Percentiles rank a stretch among this genome's conserved stretches.
Conservation (phyloP, 2,329 filamentous ascomycete genomes). For the Venturia oleaginea region DNA sequence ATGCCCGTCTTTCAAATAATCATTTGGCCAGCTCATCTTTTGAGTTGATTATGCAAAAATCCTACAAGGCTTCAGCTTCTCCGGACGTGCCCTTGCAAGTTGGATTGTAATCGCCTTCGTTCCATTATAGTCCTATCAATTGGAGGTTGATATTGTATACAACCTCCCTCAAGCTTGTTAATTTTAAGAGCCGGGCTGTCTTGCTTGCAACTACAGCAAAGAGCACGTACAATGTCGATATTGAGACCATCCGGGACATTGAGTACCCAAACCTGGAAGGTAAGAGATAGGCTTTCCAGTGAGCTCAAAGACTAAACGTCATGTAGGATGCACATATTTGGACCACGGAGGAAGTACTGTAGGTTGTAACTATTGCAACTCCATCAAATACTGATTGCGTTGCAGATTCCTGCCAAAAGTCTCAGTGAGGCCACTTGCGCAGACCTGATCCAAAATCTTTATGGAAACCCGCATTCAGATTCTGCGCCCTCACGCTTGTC, state of each 20-base stretch:
- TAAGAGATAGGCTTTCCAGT: conserved; percentile 15
- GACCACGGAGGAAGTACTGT: conserved; percentile 39
- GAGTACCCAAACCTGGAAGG: conserved; percentile 36
- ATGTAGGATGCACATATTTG: conserved; percentile 37
- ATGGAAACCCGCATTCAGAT: conserved; percentile 60
- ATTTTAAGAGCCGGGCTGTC: no score
- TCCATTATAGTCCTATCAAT: no score
- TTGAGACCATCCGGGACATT: conserved; percentile 30
- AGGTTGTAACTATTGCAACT: not conserved
- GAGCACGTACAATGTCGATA: conserved; percentile 20
- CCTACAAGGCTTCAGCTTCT: no score
- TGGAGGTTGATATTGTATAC: not conserved
- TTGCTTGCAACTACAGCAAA: not conserved
- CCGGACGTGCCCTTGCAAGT: no score
- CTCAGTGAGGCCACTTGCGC: conserved; percentile 47
- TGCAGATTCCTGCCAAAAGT: conserved; percentile 37
- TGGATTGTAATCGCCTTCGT: no score
- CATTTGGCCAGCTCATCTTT: no score
- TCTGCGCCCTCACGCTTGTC: conserved; percentile 50
- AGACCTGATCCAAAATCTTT: conserved; percentile 49
- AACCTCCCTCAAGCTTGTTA: not conserved
- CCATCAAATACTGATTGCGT: not conserved
- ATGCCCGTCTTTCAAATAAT: no score
- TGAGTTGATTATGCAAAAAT: no score
- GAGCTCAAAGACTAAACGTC: not conserved